Evolutionary conservation across 345 rosid species (phyloP).

Genomic region (Pelargonium nanum): DNA sequence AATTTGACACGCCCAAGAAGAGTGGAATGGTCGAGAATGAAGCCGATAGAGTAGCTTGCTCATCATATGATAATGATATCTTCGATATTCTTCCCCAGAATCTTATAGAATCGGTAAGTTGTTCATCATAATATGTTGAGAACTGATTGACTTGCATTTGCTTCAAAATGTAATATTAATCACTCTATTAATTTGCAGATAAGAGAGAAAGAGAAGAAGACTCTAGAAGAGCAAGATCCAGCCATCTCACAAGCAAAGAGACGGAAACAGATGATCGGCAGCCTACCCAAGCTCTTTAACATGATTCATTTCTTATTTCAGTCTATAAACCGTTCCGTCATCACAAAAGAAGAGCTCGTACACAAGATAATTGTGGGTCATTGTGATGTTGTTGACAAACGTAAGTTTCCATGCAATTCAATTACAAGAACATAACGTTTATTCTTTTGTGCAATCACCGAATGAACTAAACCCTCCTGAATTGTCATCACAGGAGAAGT

Average conservation of each 20-base stretch:
- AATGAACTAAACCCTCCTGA: neutral
- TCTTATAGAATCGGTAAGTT: constrained; percentile 56
- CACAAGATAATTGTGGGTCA: constrained; percentile 51
- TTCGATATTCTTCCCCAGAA: constrained; percentile 40
- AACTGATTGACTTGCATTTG: neutral
- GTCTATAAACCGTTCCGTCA: constrained; percentile 49
- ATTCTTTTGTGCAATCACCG: neutral
- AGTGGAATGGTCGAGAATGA: constrained; percentile 17
- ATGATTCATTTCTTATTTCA: constrained; percentile 56
- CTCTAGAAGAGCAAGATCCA: constrained; percentile 57
- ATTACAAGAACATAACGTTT: too few species aligned
- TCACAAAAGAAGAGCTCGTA: constrained; percentile 69
- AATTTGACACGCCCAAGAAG: constrained; percentile 42
- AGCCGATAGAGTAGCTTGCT: constrained; percentile 13
- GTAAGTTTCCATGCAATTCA: constrained; percentile 4
- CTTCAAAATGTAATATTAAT: neutral
- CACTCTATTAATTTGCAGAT: constrained; percentile 33
- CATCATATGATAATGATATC: constrained; percentile 32
- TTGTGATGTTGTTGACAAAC: constrained; percentile 29
- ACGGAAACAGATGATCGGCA: constrained; percentile 48
- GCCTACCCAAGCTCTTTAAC: constrained; percentile 73
- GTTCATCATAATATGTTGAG: neutral
- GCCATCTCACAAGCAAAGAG: constrained; percentile 77
- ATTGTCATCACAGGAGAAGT: constrained; percentile 45
- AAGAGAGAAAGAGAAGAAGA: constrained; percentile 57